Percentiles rank a stretch among this genome's conserved stretches.
Evolutionary conservation across 2,329 filamentous ascomycete species (phyloP).

Genomic region (Chaetomium sp.): DNA sequence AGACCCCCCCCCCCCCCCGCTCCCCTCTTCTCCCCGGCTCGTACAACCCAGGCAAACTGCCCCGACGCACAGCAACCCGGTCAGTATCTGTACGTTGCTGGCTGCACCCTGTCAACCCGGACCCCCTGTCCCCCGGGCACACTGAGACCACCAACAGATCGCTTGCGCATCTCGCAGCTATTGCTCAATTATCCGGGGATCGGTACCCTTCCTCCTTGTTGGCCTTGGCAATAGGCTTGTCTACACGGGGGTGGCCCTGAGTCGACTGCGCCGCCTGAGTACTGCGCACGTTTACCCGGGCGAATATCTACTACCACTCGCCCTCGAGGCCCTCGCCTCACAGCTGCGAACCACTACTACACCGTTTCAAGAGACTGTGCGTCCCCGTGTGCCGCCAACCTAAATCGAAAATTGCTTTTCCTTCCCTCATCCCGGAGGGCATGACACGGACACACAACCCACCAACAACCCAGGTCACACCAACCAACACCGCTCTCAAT

Average conservation of each 20-base stretch:
- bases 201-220: constrained; percentile 30
- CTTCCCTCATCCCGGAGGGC: constrained; percentile 21
- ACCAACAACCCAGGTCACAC: constrained; percentile 22
- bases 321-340: constrained; percentile 24
- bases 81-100: constrained; percentile 24
- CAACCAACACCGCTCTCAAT: constrained; percentile 49
- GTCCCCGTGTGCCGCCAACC: constrained; percentile 5
- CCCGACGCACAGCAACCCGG: constrained; percentile 28
- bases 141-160: constrained; percentile 33
- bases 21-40: neutral
- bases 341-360: constrained; percentile 24
- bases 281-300: constrained; percentile 35
- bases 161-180: constrained; percentile 32
- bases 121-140: constrained; percentile 12
- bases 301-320: constrained; percentile 35
- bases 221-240: constrained; percentile 32
- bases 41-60: constrained; percentile 21
- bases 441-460: constrained; percentile 19
- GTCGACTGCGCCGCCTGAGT: constrained; percentile 35
- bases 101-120: constrained; percentile 24
- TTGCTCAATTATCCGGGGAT: constrained; percentile 36
- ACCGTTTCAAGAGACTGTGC: constrained; percentile 11
- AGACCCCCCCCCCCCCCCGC: neutral
- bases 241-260: constrained; percentile 28
- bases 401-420: neutral